Evolutionary conservation across 2,329 filamentous ascomycete species (phyloP).

Genomic region (Penicillium sp.): DNA sequence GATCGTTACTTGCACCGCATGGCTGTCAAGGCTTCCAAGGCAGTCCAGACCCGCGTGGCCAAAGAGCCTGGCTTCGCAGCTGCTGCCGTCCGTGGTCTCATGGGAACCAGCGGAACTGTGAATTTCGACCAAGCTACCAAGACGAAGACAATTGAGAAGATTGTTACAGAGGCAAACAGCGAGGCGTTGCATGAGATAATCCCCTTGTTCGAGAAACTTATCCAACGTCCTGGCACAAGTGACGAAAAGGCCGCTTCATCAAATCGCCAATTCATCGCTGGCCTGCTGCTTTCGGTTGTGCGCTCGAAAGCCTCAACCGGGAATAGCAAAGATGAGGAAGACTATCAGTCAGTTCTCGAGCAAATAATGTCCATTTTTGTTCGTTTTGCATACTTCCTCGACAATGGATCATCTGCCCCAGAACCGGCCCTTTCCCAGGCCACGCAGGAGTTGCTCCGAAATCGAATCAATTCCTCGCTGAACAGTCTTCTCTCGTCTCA

Average conservation of each 20-base stretch:
- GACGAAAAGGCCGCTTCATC: constrained; percentile 45
- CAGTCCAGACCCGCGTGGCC: constrained; percentile 60
- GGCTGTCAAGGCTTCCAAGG: constrained; percentile 68
- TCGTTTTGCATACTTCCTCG: constrained; percentile 48
- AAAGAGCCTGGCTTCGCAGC: constrained; percentile 55
- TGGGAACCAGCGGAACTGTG: constrained; percentile 63
- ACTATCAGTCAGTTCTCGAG: constrained; percentile 41
- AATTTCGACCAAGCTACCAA: constrained; percentile 84
- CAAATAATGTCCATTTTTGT: constrained; percentile 44
- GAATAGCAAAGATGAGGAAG: constrained; percentile 24
- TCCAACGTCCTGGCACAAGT: constrained; percentile 42
- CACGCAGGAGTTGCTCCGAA: constrained; percentile 49
- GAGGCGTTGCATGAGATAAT: constrained; percentile 50
- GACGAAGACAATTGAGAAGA: constrained; percentile 73
- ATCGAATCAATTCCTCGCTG: constrained; percentile 51
- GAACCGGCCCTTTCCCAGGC: constrained; percentile 44
- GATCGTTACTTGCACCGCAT: constrained; percentile 75
- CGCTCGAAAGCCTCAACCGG: constrained; percentile 35
- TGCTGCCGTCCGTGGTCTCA: constrained; percentile 59
- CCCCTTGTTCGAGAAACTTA: constrained; percentile 45
- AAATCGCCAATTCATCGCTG: constrained; percentile 47
- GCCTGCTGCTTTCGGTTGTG: constrained; percentile 49
- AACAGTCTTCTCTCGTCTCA: constrained; percentile 46
- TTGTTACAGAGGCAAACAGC: constrained; percentile 57
- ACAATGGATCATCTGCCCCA: constrained; percentile 33